Conservation (phyloP, 257 asterid species). For the Plantago major region DNA sequence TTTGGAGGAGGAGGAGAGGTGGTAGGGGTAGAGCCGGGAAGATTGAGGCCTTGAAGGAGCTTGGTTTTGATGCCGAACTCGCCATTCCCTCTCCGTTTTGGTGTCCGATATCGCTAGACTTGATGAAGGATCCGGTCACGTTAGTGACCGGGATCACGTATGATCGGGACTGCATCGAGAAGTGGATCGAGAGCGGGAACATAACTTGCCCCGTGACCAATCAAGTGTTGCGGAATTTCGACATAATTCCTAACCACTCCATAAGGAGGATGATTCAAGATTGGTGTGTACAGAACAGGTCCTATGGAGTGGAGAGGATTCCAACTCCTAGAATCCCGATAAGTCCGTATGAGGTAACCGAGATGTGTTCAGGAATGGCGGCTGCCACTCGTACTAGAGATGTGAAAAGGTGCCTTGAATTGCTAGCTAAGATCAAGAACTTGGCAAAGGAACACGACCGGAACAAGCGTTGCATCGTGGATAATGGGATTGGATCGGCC, state of each 20-base stretch:
- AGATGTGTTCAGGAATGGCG: conserved; percentile 30
- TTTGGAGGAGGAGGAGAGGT: conserved; percentile 39
- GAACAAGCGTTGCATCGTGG: conserved; percentile 46
- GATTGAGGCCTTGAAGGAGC: not conserved
- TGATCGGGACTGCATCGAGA: conserved; percentile 63
- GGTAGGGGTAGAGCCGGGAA: conserved; percentile 28
- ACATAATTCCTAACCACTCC: conserved; percentile 65
- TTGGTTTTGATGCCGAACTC: conserved; percentile 29
- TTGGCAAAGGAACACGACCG: conserved; percentile 67
- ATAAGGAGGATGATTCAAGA: conserved; percentile 78
- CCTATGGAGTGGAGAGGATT: conserved; percentile 70
- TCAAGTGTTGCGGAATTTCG: conserved; percentile 35
- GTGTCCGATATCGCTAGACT: conserved; percentile 60
- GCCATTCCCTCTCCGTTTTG: conserved; percentile 42
- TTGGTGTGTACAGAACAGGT: conserved; percentile 75
- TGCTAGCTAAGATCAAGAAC: conserved; percentile 38
- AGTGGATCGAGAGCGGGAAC: conserved; percentile 47
- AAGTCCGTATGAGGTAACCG: conserved; percentile 36
- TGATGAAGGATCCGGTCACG: conserved; percentile 70
- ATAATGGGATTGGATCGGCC: conserved; percentile 42
- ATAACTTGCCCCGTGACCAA: conserved; percentile 58
- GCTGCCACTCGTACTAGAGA: conserved; percentile 32
- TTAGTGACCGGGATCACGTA: conserved; percentile 61
- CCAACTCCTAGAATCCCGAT: conserved; percentile 82
- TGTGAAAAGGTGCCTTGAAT: conserved; percentile 30